Evolutionary conservation across 176 grass and related monocot genomes (phyloP).

Genomic region (Lolium multiflorum): DNA sequence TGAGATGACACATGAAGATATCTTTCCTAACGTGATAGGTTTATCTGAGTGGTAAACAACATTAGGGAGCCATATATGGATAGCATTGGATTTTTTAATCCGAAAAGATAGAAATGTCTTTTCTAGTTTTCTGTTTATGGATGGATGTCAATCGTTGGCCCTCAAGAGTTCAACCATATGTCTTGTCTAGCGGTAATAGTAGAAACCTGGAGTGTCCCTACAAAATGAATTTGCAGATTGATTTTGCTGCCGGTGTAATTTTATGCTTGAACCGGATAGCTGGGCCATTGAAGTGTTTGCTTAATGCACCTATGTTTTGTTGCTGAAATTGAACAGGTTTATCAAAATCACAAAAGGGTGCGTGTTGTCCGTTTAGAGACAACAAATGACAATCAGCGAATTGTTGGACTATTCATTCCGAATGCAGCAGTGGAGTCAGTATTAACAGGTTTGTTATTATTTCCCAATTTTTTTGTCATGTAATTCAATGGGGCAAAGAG

Average conservation of each 20-base stretch:
- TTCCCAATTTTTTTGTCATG: not conserved
- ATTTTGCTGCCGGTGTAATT: not conserved
- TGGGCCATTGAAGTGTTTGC: slow-evolving; percentile 35
- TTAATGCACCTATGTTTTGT: slow-evolving; percentile 41
- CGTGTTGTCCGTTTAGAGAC: slow-evolving; percentile 88
- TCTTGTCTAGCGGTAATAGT: not conserved
- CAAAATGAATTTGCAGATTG: slow-evolving; percentile 28
- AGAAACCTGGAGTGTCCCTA: not conserved
- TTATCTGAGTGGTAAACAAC: slow-evolving; percentile 3
- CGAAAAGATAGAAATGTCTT: slow-evolving; percentile 2
- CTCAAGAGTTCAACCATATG: slow-evolving; percentile 5
- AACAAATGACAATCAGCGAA: slow-evolving; percentile 63
- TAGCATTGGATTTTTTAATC: slow-evolving; percentile 16
- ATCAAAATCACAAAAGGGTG: slow-evolving; percentile 77
- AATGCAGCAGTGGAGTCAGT: slow-evolving; percentile 93
- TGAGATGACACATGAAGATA: not conserved
- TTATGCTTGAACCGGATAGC: not conserved
- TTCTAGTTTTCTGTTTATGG: slow-evolving; percentile 19
- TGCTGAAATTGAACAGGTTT: slow-evolving; percentile 54
- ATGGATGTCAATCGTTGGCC: not conserved
- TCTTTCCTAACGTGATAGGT: slow-evolving; percentile 9
- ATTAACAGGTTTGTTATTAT: slow-evolving; percentile 74
- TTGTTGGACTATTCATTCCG: slow-evolving; percentile 85
- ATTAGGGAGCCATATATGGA: slow-evolving; percentile 17
- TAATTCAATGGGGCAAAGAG: not conserved